A percentile compares a stretch with the other conserved stretches of the same genome.
Evolutionary conservation across 1,284 basidiomycete species (phyloP).

Genomic region (Hemileia vastatrix): DNA sequence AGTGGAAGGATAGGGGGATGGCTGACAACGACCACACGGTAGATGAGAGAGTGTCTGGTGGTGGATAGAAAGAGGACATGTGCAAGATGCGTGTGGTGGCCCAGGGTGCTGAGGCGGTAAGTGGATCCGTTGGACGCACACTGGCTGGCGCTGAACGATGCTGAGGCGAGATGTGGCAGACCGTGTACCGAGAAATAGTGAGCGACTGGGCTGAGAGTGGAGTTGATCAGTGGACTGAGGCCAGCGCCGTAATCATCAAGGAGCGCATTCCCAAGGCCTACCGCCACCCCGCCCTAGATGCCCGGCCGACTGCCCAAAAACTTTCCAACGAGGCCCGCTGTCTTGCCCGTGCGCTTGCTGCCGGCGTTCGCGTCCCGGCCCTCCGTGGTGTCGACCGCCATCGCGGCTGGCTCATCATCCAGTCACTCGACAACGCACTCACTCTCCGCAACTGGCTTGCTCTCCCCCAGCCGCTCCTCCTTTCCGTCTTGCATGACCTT

Average conservation of each 20-base stretch:
- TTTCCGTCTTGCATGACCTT: constrained; percentile 61
- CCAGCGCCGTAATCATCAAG: constrained; percentile 76
- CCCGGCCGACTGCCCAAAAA: constrained; percentile 64
- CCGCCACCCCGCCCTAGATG: constrained; percentile 72
- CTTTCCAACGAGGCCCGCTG: constrained; percentile 79
- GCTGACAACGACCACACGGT: too few relatives aligned
- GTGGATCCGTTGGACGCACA: too few relatives aligned
- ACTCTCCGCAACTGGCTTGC: constrained; percentile 70
- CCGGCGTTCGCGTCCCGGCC: constrained; percentile 76
- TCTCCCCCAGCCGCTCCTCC: background rate
- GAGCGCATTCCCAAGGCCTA: constrained; percentile 86
- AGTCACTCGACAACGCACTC: constrained; percentile 81
- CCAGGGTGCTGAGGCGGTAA: too few relatives aligned
- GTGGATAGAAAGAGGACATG: too few relatives aligned
- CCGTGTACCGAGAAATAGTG: too few relatives aligned
- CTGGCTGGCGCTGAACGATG: too few relatives aligned
- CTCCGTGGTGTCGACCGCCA: constrained; percentile 74
- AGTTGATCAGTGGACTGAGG: too few relatives aligned
- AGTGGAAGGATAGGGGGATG: too few relatives aligned
- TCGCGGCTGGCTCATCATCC: constrained; percentile 72
- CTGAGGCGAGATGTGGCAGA: too few relatives aligned
- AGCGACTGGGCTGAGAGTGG: too few relatives aligned
- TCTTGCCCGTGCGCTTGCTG: constrained; percentile 66
- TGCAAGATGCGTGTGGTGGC: too few relatives aligned
- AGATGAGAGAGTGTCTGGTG: too few relatives aligned